Percentiles rank a stretch among this genome's conserved stretches.
Conservation (phyloP, 192 early-diverging fungal genomes). For the Rhizoclosmatium globosum region DNA sequence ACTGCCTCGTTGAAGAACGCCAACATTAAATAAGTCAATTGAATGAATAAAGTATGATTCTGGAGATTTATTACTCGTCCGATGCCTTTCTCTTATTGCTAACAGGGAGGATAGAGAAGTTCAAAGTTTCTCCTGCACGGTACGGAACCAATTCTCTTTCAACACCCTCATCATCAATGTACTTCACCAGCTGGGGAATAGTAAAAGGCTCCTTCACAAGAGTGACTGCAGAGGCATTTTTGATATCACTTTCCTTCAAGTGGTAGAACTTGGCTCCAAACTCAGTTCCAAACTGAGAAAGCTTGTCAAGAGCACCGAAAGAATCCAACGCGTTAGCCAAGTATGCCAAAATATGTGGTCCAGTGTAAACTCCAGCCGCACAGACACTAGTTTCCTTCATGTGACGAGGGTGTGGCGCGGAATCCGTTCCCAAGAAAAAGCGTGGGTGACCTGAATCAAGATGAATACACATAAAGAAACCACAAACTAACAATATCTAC, state of each 20-base stretch:
- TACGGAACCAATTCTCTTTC: slow-evolving; percentile 83
- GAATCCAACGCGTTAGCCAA: slow-evolving; percentile 89
- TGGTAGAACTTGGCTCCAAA: slow-evolving; percentile 89
- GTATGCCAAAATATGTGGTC: slow-evolving; percentile 84
- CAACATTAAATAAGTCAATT: slow-evolving; percentile 46
- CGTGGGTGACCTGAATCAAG: slow-evolving; percentile 76
- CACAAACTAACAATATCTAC: slow-evolving; percentile 33
- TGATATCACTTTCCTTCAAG: slow-evolving; percentile 52
- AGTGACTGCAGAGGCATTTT: slow-evolving; percentile 42
- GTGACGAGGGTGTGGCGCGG: slow-evolving; percentile 90
- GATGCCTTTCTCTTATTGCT: too few species aligned
- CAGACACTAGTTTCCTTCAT: slow-evolving; percentile 85
- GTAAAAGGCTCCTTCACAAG: slow-evolving; percentile 45
- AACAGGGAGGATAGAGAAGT: slow-evolving; percentile 14
- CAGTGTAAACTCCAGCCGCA: slow-evolving; percentile 93
- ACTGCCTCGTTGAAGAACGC: slow-evolving; percentile 45
- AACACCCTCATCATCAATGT: slow-evolving; percentile 57
- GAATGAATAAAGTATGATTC: neutral
- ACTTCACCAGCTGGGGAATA: slow-evolving; percentile 64
- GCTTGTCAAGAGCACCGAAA: slow-evolving; percentile 81
- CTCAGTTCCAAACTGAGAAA: slow-evolving; percentile 84
- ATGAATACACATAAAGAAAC: neutral
- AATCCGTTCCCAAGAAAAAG: slow-evolving; percentile 98
- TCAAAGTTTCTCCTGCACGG: slow-evolving; percentile 68
- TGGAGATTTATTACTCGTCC: too few species aligned